Conservation (phyloP, 768 basidiomycete genomes). For the Mycena amicta region DNA sequence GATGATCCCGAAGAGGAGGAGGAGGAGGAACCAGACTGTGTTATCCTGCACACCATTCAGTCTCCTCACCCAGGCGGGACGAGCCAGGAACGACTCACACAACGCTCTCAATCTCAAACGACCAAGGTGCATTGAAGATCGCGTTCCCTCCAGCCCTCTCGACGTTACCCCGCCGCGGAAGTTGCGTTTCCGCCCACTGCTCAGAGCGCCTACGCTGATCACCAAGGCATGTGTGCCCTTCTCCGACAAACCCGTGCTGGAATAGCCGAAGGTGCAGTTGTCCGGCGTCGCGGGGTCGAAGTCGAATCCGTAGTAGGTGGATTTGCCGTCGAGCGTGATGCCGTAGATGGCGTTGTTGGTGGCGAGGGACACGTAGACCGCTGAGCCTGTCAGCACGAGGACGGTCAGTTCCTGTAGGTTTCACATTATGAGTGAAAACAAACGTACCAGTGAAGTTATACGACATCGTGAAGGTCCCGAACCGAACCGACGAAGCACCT, state of each 20-base stretch:
- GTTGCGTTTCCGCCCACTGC: not conserved
- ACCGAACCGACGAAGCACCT: not conserved
- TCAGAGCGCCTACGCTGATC: conserved; percentile 9
- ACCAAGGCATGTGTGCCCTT: conserved; percentile 7
- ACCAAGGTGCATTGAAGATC: conserved; percentile 3
- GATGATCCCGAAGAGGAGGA: not conserved
- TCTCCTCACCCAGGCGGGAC: too few species aligned
- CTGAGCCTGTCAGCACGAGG: conserved; percentile 10
- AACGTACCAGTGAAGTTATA: conserved; percentile 12
- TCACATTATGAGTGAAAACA: not conserved
- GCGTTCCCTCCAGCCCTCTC: conserved; percentile 1
- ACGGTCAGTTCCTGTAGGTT: too few species aligned
- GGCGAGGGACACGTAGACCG: conserved; percentile 9
- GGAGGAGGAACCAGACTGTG: too few species aligned
- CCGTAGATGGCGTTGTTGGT: conserved; percentile 6
- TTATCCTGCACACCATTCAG: too few species aligned
- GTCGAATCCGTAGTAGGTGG: conserved; percentile 8
- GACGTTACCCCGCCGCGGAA: not conserved
- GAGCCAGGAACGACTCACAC: too few species aligned
- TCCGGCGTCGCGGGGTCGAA: conserved; percentile 9
- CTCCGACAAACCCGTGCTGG: conserved; percentile 7
- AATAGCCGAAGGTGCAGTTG: conserved; percentile 15
- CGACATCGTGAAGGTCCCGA: conserved; percentile 8
- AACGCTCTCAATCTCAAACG: conserved; percentile 9
- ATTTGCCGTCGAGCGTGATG: conserved; percentile 9